Evolutionary conservation across 805 yeast genomes (phyloP).

Genomic region (Cyberlindnera petersonii): DNA sequence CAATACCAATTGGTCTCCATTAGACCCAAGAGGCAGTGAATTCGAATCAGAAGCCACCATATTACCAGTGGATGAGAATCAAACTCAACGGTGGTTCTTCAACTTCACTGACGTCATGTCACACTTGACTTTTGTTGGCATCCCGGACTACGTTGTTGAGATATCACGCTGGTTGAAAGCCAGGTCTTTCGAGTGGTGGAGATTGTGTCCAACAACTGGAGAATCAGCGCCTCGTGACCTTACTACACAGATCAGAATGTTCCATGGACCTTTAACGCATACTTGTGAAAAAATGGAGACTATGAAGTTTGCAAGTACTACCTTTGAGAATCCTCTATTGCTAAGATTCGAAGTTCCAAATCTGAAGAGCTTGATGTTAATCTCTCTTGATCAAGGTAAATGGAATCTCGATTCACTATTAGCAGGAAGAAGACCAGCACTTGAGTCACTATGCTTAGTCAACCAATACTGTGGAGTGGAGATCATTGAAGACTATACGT

Average conservation of each 20-base stretch:
- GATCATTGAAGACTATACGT: too few species aligned
- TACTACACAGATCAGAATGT: neutral
- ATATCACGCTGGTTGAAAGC: neutral
- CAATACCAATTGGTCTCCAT: neutral
- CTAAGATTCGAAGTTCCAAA: neutral
- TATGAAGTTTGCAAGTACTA: neutral
- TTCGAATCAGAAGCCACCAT: neutral
- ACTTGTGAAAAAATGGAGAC: neutral
- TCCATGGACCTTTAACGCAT: neutral
- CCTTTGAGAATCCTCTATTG: neutral
- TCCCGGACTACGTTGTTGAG: conserved; percentile 1
- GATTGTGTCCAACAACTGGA: conserved; percentile 1
- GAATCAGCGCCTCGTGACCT: too few species aligned
- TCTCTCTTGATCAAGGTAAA: neutral
- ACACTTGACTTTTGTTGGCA: neutral
- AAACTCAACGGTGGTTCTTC: neutral
- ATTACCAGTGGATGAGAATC: neutral
- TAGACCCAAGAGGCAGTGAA: neutral
- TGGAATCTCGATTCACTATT: neutral
- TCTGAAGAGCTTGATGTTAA: neutral
- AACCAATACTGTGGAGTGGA: neutral
- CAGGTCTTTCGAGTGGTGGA: neutral
- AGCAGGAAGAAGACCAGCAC: neutral
- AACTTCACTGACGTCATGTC: neutral
- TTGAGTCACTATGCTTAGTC: neutral